These are phyloP conservation scores for Kazachstania taianensis DNA, from an alignment of 805 yeast species.

Conservation along the genomic window DNA sequence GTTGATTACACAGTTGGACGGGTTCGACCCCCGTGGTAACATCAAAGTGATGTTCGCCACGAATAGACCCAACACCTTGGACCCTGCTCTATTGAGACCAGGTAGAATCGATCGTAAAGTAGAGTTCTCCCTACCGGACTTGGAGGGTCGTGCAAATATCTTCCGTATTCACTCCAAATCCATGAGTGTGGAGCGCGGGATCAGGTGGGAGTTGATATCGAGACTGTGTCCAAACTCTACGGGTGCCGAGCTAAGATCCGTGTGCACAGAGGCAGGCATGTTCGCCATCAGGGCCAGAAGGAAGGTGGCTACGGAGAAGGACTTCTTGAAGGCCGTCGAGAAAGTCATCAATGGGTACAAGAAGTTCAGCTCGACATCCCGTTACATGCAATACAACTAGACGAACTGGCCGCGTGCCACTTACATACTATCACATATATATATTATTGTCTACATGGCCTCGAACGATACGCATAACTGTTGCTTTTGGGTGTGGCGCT, in stretches of 20 bases:
- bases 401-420: background rate
- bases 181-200: slow-evolving; percentile 95
- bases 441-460: too few species aligned
- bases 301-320: slow-evolving; percentile 97
- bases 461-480: background rate
- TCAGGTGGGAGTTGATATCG: slow-evolving; percentile 97
- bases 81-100: slow-evolving; percentile 95
- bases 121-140: slow-evolving; percentile 90
- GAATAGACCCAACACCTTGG: slow-evolving; percentile 94
- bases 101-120: slow-evolving; percentile 99
- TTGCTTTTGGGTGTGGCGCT: too few species aligned
- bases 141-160: slow-evolving; percentile 96
- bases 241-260: slow-evolving; percentile 97
- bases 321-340: slow-evolving; percentile 93
- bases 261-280: slow-evolving; percentile 99
- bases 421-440: background rate
- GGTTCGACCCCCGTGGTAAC: slow-evolving; percentile 97
- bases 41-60: slow-evolving; percentile 99
- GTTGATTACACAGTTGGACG: slow-evolving; percentile 93
- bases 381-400: slow-evolving; percentile 96
- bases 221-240: slow-evolving; percentile 96
- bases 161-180: slow-evolving; percentile 95
- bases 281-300: slow-evolving; percentile 97
- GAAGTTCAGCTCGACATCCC: slow-evolving; percentile 93
- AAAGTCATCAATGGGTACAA: slow-evolving; percentile 97